Percentiles rank a stretch among this genome's conserved stretches.
phyloP scores from a whole-genome alignment of 148 eudicot species.

The Amaranthus cruentus region DNA sequence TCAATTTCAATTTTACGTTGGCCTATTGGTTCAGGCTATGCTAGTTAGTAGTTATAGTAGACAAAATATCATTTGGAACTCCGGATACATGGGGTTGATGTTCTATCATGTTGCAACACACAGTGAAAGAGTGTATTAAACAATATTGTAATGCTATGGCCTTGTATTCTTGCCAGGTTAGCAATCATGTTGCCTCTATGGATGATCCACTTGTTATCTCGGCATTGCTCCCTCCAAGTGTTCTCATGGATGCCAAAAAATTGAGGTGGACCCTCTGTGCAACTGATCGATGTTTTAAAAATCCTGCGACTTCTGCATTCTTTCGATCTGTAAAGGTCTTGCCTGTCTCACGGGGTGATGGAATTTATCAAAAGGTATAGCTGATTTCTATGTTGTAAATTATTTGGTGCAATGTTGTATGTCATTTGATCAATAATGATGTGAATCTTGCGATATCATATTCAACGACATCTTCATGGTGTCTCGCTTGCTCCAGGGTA shows the following conservation, averaged over 20 bases:
- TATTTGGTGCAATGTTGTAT: neutral
- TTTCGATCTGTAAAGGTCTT: slow-evolving; percentile 79
- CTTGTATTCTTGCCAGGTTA: slow-evolving; percentile 42
- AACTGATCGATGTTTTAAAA: slow-evolving; percentile 76
- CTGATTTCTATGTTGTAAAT: neutral
- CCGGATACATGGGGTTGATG: neutral
- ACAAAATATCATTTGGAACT: neutral
- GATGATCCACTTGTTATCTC: slow-evolving; percentile 92
- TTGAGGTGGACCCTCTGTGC: slow-evolving; percentile 98
- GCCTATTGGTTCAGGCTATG: neutral
- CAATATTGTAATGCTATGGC: neutral
- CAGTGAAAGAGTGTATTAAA: neutral
- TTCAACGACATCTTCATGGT: slow-evolving; percentile 6
- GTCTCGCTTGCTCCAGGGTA: slow-evolving; percentile 45
- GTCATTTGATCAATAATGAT: slow-evolving; percentile 1
- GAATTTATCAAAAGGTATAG: slow-evolving; percentile 84
- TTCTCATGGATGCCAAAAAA: slow-evolving; percentile 65
- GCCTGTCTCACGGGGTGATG: slow-evolving; percentile 90
- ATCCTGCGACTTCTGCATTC: slow-evolving; percentile 85
- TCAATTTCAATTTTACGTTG: neutral
- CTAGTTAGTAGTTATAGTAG: neutral
- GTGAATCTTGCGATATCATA: slow-evolving; percentile 10
- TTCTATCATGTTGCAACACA: neutral
- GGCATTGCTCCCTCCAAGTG: slow-evolving; percentile 65
- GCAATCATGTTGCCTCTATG: slow-evolving; percentile 94